Evolutionary conservation across 192 early-diverging fungal species (phyloP).

Genomic region (Thamnidium elegans): DNA sequence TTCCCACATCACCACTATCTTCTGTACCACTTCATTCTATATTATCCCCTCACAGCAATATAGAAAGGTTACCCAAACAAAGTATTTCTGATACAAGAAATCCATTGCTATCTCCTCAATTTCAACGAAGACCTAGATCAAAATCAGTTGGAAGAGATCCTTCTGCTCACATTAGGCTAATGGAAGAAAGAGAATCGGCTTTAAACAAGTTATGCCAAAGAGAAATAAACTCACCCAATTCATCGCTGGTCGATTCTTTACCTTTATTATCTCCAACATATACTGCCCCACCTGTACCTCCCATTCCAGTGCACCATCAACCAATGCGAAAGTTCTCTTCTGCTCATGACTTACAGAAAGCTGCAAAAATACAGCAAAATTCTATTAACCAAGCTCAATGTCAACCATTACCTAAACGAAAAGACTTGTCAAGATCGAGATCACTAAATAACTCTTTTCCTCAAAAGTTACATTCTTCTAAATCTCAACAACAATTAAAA

Average conservation of each 20-base stretch:
- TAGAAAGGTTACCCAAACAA: not conserved
- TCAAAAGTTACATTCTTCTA: not conserved
- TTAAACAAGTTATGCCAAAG: conserved; percentile 16
- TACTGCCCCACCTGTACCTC: conserved; percentile 16
- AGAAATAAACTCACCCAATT: conserved; percentile 9
- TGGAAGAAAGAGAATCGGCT: conserved; percentile 13
- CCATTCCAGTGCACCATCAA: not conserved
- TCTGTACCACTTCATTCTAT: conserved; percentile 17
- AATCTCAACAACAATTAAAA: not conserved
- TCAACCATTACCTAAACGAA: not conserved
- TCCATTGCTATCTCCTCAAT: not conserved
- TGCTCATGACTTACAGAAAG: conserved; percentile 18
- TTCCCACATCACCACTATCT: not conserved
- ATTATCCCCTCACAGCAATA: not conserved
- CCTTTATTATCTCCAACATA: conserved; percentile 1
- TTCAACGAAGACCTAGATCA: conserved; percentile 4
- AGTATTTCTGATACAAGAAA: not conserved
- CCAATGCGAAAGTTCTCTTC: conserved; percentile 10
- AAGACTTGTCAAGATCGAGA: conserved; percentile 1
- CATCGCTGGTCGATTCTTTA: not conserved
- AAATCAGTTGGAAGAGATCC: conserved; percentile 17
- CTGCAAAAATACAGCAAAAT: conserved; percentile 14
- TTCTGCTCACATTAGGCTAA: not conserved
- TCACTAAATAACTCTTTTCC: not conserved
- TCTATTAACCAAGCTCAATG: not conserved